Evolutionary conservation across 495 filamentous ascomycete species (phyloP), one percentile per base, ranked within the genome.

Genomic region (Pseudomonodictys pantanalensis): DNA sequence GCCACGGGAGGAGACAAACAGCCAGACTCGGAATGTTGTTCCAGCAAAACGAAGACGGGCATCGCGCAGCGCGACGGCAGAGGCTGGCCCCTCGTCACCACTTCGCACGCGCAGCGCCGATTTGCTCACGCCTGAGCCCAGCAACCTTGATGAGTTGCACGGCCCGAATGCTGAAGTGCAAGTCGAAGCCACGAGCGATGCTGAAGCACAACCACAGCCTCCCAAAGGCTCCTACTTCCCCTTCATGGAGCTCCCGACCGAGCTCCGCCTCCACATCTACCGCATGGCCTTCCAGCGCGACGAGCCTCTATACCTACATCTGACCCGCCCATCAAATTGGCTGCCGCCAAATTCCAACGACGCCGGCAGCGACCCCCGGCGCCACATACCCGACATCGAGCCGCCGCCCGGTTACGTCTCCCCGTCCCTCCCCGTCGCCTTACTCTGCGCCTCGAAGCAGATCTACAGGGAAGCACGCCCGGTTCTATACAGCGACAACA

Each of bases 391-490:
- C 41, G 49, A 30, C 41, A 17, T 18, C 6, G 17, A 30, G 28
- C 12, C 24, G 10, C 39, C 35, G 12, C 35, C 41, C 24, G 20
- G 15, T 20, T 10, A 23, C 30, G 0, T 17, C 52, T 23, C 23
- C 24, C 10, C 15, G 11, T 20, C 26, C 15, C 2, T 45, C 38
- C 5, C 30, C 28, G n/a, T 33, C 12, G 32, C 60, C 1, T 39
- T 71, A 17, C 64, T 72, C 32, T 52, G 57, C 47, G 35, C 39
- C 24, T 64, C 56, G 53, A 63, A 66, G 39, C 25, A 22, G 2
- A 52, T 72, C 54, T 67, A 66, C 62, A 56, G 64, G 33, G 70
- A 73, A 64, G 70, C 70, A 28, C 68, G 67, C 48, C 57, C 41
- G 28, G 52, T 71, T 24, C 64, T 71, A 3, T 71, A 71, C 55